Conservation (phyloP, 345 rosid species). For the Trapa incisa region DNA sequence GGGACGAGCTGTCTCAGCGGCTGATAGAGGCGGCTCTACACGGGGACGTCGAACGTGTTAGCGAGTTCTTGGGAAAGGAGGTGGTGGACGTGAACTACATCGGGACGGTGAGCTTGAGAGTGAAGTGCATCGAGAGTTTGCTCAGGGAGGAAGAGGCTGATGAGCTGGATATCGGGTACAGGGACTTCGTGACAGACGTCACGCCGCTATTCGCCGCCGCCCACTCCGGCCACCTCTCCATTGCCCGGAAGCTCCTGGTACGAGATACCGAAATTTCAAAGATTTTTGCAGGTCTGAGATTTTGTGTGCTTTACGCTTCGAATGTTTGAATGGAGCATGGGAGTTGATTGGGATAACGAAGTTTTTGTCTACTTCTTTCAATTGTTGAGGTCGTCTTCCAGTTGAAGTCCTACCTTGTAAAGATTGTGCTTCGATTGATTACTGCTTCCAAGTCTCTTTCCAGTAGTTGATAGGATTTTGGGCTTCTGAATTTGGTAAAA, state of each 20-base stretch:
- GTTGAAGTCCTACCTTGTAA: too few relatives aligned
- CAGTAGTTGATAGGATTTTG: background rate
- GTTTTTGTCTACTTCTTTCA: background rate
- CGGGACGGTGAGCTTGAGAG: slow-evolving; percentile 23
- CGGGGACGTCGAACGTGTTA: slow-evolving; percentile 19
- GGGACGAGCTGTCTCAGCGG: slow-evolving; percentile 20
- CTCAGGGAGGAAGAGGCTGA: slow-evolving; percentile 24
- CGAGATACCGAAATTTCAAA: background rate
- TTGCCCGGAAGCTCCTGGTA: slow-evolving; percentile 26
- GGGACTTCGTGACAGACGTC: slow-evolving; percentile 30
- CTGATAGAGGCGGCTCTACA: slow-evolving; percentile 20
- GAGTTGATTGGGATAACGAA: background rate
- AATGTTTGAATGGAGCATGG: background rate
- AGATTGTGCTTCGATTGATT: too few relatives aligned
- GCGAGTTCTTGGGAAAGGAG: slow-evolving; percentile 6
- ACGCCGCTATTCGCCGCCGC: slow-evolving; percentile 26
- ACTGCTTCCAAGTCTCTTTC: background rate
- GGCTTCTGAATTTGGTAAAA: background rate
- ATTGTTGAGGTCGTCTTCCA: too few relatives aligned
- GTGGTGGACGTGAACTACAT: slow-evolving; percentile 20
- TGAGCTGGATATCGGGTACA: slow-evolving; percentile 20
- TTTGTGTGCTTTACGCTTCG: background rate
- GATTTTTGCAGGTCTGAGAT: background rate
- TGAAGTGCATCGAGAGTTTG: slow-evolving; percentile 20
- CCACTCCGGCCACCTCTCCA: slow-evolving; percentile 20